phyloP scores from a whole-genome alignment of 371 early-diverging fungal species.

The Coemansia sp. region DNA sequence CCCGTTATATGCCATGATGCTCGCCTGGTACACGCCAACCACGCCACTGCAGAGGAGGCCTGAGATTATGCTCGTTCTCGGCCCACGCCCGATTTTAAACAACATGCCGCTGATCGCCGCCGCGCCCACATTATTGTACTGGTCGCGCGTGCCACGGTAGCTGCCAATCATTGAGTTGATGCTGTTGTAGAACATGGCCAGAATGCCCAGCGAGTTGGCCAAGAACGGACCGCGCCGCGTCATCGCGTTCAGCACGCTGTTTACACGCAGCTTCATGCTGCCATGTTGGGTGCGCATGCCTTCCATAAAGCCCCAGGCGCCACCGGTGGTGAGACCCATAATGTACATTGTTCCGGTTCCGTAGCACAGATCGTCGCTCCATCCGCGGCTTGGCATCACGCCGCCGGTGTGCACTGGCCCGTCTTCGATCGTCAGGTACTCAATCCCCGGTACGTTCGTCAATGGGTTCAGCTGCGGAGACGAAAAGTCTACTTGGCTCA shows the following conservation, averaged over 20 bases:
- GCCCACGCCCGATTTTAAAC: slow-evolving; percentile 66
- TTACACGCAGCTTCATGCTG: slow-evolving; percentile 74
- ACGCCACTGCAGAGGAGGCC: slow-evolving; percentile 39
- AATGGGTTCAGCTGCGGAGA: slow-evolving; percentile 38
- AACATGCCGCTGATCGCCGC: slow-evolving; percentile 76
- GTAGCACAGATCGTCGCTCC: slow-evolving; percentile 84
- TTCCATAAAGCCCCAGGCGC: slow-evolving; percentile 76
- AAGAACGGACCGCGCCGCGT: slow-evolving; percentile 86
- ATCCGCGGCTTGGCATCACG: slow-evolving; percentile 70
- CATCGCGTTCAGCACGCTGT: slow-evolving; percentile 78
- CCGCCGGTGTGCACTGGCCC: slow-evolving; percentile 35
- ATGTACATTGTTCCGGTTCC: slow-evolving; percentile 82
- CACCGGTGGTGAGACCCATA: slow-evolving; percentile 75
- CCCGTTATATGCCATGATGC: slow-evolving; percentile 22
- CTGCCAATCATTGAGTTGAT: slow-evolving; percentile 67
- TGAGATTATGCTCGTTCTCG: slow-evolving; percentile 52
- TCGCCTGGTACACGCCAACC: slow-evolving; percentile 42
- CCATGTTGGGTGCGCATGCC: slow-evolving; percentile 65
- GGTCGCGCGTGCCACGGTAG: slow-evolving; percentile 64
- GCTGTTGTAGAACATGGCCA: slow-evolving; percentile 79
- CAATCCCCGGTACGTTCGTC: slow-evolving; percentile 45
- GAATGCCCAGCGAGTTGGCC: slow-evolving; percentile 79
- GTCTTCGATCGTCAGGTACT: slow-evolving; percentile 51
- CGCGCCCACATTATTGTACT: slow-evolving; percentile 64
- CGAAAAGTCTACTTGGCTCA: slow-evolving; percentile 49